These are phyloP conservation scores for Talaromyces nanjingensis DNA, from an alignment of 495 filamentous ascomycete species.

Conservation along the genomic window DNA sequence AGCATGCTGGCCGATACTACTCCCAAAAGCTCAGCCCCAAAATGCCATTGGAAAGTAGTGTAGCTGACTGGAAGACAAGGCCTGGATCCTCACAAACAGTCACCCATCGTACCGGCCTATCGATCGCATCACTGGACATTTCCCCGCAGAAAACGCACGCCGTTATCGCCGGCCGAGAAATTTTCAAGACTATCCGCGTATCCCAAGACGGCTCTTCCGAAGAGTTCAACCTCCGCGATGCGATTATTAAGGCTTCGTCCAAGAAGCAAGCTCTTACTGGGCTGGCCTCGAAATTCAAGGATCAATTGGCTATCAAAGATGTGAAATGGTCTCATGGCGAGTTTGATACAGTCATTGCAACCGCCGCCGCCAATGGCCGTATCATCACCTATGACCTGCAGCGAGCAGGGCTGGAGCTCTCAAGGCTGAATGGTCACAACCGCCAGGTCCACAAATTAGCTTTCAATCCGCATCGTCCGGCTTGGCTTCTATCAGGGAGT, in stretches of 20 bases:
- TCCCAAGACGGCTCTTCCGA: constrained; percentile 64
- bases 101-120: constrained; percentile 62
- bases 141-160: constrained; percentile 70
- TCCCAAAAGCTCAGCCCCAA: background rate
- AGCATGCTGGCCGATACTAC: constrained; percentile 7
- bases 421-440: constrained; percentile 75
- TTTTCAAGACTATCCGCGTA: constrained; percentile 75
- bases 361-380: constrained; percentile 78
- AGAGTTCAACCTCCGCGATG: constrained; percentile 70
- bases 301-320: constrained; percentile 74
- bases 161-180: constrained; percentile 72
- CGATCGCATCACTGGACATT: constrained; percentile 69
- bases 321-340: constrained; percentile 75
- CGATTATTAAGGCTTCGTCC: constrained; percentile 63
- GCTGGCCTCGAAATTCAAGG: constrained; percentile 49
- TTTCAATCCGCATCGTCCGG: constrained; percentile 76
- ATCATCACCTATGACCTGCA: constrained; percentile 83
- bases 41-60: background rate
- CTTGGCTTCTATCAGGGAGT: constrained; percentile 77
- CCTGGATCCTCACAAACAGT: constrained; percentile 66
- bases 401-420: constrained; percentile 63
- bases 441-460: constrained; percentile 89
- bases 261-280: constrained; percentile 47
- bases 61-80: constrained; percentile 21
- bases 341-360: constrained; percentile 64